Base-by-base conservation (phyloP, 345 rosid genomes). In the Citrus hindsii region DNA sequence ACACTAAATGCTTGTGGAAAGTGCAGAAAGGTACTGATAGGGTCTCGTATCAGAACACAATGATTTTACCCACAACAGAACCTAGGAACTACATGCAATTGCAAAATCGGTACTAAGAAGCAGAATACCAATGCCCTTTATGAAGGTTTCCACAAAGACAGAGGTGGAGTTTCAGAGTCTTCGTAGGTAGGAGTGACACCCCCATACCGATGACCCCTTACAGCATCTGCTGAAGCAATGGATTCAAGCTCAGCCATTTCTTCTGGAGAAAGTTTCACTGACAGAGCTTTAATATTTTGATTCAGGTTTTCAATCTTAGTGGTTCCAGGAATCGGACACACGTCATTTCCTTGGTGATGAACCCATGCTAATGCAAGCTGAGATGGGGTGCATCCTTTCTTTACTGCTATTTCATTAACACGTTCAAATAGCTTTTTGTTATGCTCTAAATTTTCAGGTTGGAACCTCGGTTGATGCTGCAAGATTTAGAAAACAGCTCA, bases 271-370 rank as follows among this genome's bases (percentile, higher is more conserved):
- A 80, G 73, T 53, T 69, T 69, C 65, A 80, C 61, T 19, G 79
- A 51, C 46, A 80, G 40, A 24, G 82, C 83, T 58, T 69, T 77
- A 62, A 80, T 18, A 69, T 83, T 83, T 69, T 80, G 72, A 69
- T 80, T 59, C 18, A 83, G 3, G 80, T 90, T 89, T 75, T 85
- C 89, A 2, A 87, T 82, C 84, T 85, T 88, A 27, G 91, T 88
- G 32, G 93, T 89, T 76, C 90, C 90, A 1, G 92, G 93, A 76
- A 92, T 92, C 66, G 90, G 92, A n/a, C 90, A 88, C 2, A 92
- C 90, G 21, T 92, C 94, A 5, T 84, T 83, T 51, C 94, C 92
- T 37, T 84, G 90, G 81, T 85, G 89, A 77, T 90, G 94, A 51
- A 90, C 81, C 97, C 92, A 91, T 18, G 93, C 89, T 2, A 69